Conservation (phyloP, 176 grass and related monocot species). For the Avena sativa region DNA sequence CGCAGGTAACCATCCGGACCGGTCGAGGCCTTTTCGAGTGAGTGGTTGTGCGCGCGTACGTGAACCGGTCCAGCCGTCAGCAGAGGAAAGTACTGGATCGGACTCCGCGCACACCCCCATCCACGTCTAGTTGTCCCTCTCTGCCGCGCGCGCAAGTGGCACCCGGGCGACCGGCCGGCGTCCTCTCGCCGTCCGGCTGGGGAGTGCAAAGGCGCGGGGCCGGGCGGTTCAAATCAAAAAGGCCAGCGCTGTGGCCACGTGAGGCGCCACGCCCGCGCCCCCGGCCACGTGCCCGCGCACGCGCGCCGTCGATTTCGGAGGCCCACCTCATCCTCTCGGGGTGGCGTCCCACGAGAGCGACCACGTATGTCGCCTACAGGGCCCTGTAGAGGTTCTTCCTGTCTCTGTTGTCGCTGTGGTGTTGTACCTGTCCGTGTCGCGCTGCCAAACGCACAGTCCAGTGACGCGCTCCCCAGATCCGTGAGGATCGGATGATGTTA, state of each 20-base stretch:
- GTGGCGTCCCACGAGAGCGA: not conserved
- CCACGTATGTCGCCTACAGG: conserved; percentile 32
- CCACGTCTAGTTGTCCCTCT: not conserved
- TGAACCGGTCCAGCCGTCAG: not conserved
- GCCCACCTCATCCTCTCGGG: not conserved
- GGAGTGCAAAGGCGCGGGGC: not conserved
- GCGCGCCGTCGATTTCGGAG: conserved; percentile 13
- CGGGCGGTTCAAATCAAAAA: not conserved
- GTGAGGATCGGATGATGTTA: not conserved
- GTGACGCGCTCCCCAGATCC: not conserved
- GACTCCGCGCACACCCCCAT: not conserved
- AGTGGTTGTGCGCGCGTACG: not conserved
- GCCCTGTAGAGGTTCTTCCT: not conserved
- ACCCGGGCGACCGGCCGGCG: not conserved
- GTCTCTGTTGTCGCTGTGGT: not conserved
- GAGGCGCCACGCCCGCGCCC: not conserved
- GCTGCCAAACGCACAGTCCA: not conserved
- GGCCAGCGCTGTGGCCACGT: conserved; percentile 19
- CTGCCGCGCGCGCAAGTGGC: not conserved
- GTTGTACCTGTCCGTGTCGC: not conserved
- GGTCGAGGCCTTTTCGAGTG: conserved; percentile 16
- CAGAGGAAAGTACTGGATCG: not conserved
- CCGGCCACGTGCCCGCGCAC: conserved; percentile 27
- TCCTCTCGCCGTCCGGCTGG: not conserved
- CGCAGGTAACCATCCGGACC: not conserved